Conservation (phyloP, 2,329 filamentous ascomycete species). For the Arthrobotrys musiformis region DNA sequence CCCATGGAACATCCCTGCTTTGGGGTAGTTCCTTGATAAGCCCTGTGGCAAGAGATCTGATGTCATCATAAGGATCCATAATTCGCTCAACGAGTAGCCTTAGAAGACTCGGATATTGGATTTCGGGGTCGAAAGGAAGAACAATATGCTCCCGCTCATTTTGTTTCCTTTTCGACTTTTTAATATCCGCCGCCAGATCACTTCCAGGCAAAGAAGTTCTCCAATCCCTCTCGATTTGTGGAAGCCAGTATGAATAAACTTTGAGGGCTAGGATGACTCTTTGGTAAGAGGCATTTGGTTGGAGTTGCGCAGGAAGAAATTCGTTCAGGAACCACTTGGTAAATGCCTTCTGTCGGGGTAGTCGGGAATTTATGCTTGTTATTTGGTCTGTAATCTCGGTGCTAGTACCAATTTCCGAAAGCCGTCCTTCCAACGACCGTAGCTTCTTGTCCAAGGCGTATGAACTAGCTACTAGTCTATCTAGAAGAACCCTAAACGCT, state of each 20-base stretch:
- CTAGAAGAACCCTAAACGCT: slow-evolving; percentile 78
- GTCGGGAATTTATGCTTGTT: not conserved
- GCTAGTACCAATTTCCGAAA: not conserved
- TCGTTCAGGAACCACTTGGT: slow-evolving; percentile 74
- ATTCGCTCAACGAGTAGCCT: slow-evolving; percentile 80
- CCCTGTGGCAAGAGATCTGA: slow-evolving; percentile 71
- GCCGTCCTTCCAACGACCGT: slow-evolving; percentile 15
- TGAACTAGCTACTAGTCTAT: slow-evolving; percentile 68
- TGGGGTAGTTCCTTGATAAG: slow-evolving; percentile 68
- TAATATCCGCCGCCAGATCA: slow-evolving; percentile 36
- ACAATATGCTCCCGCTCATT: slow-evolving; percentile 44
- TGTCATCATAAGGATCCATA: slow-evolving; percentile 92
- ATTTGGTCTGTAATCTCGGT: not conserved
- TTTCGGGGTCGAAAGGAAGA: slow-evolving; percentile 44
- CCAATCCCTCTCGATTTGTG: slow-evolving; percentile 33
- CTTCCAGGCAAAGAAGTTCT: not conserved
- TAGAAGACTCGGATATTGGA: slow-evolving; percentile 63
- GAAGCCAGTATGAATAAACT: slow-evolving; percentile 71
- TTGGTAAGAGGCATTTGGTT: slow-evolving; percentile 86
- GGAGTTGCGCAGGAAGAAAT: slow-evolving; percentile 79
- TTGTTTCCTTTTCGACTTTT: slow-evolving; percentile 39
- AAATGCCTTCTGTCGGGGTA: slow-evolving; percentile 65
- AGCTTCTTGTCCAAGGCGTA: slow-evolving; percentile 45
- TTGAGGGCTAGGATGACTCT: slow-evolving; percentile 82
- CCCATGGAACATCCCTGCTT: slow-evolving; percentile 61